Conservation (phyloP, 1,284 basidiomycete species). For the Blastosporella zonata region DNA sequence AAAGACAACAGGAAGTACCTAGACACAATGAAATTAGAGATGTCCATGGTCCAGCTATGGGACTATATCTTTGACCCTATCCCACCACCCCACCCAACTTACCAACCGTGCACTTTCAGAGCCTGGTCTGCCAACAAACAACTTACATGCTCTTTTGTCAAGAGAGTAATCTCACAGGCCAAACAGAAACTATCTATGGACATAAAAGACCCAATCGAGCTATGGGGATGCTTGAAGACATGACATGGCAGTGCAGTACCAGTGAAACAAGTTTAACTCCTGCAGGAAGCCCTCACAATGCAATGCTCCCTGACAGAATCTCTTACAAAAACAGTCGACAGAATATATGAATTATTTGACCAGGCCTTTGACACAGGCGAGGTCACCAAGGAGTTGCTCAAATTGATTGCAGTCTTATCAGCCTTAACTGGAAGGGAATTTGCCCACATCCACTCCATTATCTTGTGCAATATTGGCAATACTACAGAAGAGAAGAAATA, state of each 20-base stretch:
- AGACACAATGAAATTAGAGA: background rate
- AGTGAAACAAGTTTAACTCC: background rate
- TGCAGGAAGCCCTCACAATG: background rate
- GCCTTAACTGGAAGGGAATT: background rate
- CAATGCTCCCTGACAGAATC: background rate
- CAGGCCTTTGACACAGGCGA: background rate
- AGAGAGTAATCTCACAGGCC: background rate
- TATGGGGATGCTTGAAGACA: background rate
- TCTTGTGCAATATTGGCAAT: background rate
- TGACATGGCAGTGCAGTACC: background rate
- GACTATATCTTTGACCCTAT: background rate
- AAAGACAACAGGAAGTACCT: background rate
- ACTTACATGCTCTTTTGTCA: background rate
- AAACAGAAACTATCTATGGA: background rate
- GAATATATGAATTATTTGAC: background rate
- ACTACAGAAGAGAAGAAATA: background rate
- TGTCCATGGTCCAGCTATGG: background rate
- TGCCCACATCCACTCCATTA: background rate
- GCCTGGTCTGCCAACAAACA: background rate
- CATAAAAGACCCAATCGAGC: background rate
- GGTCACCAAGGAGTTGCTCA: background rate
- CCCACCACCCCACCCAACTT: background rate
- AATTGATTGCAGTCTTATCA: background rate
- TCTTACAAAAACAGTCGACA: background rate
- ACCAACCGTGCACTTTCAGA: background rate